Evolutionary conservation across 306 rosid genomes (phyloP), one percentile per base, ranked within the genome.

Genomic region (Pyrus communis): DNA sequence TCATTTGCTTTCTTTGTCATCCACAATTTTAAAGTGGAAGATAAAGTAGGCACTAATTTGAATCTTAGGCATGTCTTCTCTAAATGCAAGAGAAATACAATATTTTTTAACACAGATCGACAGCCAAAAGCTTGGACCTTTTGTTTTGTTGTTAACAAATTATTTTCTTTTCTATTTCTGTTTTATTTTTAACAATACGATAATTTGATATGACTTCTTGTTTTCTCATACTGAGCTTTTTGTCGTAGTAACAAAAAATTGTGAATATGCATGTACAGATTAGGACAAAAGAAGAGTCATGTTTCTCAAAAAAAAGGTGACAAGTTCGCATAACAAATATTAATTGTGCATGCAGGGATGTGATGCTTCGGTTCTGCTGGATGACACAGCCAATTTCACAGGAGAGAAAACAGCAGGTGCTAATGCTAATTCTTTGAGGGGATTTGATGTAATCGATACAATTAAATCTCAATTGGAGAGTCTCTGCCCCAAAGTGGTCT

Each of bases 381-480:
- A 91, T 15, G 91, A 88, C 71, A 89, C 92, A 22, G 2, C 93
- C n/a, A 83, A 7, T 71, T 89, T 91, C 73, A 86, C 80, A 0
- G 97, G 97, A 11, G 97, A 91, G 75, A 79, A 91, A 65, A 69
- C 86, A 4, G 95, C 93, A 1, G 43, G 38, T 3, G 78, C 97
- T 4, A 91, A 89, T 14, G 83, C 12, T 3, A 84, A 84, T 71
- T 89, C 97, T 0, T 5, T 88, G 0, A 78, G 93, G 60, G 97
- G 95, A 0, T 91, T 67, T 52, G 87, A 89, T 0, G 90, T 91
- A 4, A 81, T 89, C 5, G 89, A 91, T 67, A 79, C 22, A 78
- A 86, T 91, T 3, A 91, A 89, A 69, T 67, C 86, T 8, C 79
- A 85, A 61, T 4, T 88, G 4, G 93, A 91, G 79, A 81, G 27